Conservation (phyloP, 176 grass and related monocot species). For the Paspalum notatum region DNA sequence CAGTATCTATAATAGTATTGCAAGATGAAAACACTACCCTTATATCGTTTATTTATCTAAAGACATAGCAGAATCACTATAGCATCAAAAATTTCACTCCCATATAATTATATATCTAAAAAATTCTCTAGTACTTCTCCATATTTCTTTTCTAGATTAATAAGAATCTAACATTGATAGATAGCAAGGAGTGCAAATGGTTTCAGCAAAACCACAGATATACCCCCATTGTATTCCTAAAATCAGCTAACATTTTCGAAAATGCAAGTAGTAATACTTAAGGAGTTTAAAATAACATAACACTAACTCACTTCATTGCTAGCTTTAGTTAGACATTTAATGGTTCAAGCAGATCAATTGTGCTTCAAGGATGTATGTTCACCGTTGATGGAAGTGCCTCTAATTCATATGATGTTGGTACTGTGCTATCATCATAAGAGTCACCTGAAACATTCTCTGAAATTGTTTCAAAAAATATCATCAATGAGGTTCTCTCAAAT, state of each 20-base stretch:
- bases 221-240: too few species aligned
- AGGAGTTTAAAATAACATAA: neutral
- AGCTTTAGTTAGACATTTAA: neutral
- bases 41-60: too few species aligned
- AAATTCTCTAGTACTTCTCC: neutral
- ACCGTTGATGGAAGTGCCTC: conserved; percentile 62
- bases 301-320: neutral
- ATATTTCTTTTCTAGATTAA: neutral
- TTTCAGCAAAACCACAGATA: neutral
- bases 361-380: conserved; percentile 29
- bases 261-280: neutral
- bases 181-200: neutral
- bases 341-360: neutral
- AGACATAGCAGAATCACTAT: too few species aligned
- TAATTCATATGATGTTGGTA: conserved; percentile 46
- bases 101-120: too few species aligned
- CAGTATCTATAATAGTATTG: neutral
- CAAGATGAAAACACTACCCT: neutral
- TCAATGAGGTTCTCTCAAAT: conserved; percentile 76
- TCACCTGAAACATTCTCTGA: conserved; percentile 59
- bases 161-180: neutral
- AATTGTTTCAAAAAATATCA: conserved; percentile 71
- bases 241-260: too few species aligned
- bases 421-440: conserved; percentile 48
- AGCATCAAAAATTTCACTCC: neutral